These are phyloP conservation scores for Phanerochaete sordida DNA, from an alignment of 768 basidiomycete species.

Conservation along the genomic window DNA sequence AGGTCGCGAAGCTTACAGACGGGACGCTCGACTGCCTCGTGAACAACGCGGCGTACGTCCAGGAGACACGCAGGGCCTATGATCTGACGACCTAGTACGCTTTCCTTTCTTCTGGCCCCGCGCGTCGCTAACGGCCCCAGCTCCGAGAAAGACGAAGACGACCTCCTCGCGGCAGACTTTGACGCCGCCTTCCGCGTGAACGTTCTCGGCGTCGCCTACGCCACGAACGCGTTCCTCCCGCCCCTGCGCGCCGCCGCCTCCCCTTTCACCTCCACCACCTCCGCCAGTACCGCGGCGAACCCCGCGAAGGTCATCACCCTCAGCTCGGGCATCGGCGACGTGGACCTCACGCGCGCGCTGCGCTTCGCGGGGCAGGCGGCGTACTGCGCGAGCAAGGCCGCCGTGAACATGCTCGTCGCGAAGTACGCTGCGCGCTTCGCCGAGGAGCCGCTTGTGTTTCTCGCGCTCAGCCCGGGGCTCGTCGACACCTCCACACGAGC, in stretches of 20 bases:
- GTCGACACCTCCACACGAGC: slow-evolving; percentile 27
- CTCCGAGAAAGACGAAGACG: too few species aligned
- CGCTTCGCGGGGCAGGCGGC: slow-evolving; percentile 12
- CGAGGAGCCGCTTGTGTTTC: slow-evolving; percentile 32
- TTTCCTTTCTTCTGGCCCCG: background rate
- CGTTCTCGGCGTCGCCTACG: too few species aligned
- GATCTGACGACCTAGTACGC: slow-evolving; percentile 20
- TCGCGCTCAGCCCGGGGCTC: slow-evolving; percentile 35
- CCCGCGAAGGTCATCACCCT: slow-evolving; percentile 32
- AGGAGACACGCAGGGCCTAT: slow-evolving; percentile 1
- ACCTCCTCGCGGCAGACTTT: too few species aligned
- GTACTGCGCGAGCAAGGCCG: slow-evolving; percentile 37
- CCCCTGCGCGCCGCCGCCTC: too few species aligned
- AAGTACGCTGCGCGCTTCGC: slow-evolving; percentile 33
- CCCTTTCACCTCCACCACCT: too few species aligned
- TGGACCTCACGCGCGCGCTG: slow-evolving; percentile 19
- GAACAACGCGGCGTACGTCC: slow-evolving; percentile 32
- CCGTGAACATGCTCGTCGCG: slow-evolving; percentile 32
- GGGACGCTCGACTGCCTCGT: slow-evolving; percentile 35
- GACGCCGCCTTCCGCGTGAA: too few species aligned
- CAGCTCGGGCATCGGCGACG: slow-evolving; percentile 28
- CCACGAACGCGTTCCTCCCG: too few species aligned
- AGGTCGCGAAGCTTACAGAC: slow-evolving; percentile 26
- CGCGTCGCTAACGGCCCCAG: background rate
- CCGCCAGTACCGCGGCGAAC: too few species aligned